These are phyloP conservation scores for Colletotrichum musicola DNA, from an alignment of 2,329 filamentous ascomycete species.

Conservation along the genomic window DNA sequence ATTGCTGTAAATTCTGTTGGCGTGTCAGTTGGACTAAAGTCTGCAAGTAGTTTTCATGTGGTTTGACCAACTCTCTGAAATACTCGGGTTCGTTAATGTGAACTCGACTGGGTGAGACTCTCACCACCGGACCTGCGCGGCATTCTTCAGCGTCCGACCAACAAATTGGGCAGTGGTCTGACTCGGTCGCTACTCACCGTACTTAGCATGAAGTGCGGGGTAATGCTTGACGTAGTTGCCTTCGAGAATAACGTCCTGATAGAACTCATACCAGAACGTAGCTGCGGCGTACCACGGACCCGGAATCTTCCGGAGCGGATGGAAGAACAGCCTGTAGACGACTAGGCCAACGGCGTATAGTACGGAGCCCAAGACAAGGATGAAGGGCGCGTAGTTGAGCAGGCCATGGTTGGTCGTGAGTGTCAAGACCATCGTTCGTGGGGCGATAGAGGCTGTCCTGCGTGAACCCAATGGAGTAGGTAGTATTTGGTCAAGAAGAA, in stretches of 20 bases:
- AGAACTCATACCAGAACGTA: conserved; percentile 46
- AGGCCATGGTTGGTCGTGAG: not conserved
- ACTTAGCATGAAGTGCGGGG: conserved; percentile 21
- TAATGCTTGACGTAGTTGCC: conserved; percentile 25
- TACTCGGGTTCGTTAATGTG: conserved; percentile 12
- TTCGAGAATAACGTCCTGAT: conserved; percentile 27
- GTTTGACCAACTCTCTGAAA: conserved; percentile 10
- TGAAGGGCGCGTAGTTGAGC: not conserved
- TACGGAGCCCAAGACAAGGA: not conserved
- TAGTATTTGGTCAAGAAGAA: too few relatives aligned
- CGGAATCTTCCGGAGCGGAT: conserved; percentile 47
- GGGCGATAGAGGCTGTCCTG: not conserved
- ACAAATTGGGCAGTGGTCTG: not conserved
- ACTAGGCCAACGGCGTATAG: conserved; percentile 8
- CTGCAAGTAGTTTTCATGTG: too few relatives aligned
- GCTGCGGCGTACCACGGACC: conserved; percentile 47
- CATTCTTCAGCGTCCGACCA: not conserved
- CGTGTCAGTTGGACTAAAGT: not conserved
- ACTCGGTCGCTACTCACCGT: conserved; percentile 7
- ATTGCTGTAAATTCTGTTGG: not conserved
- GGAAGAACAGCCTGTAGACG: conserved; percentile 45
- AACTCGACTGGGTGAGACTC: conserved; percentile 17
- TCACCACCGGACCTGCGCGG: conserved; percentile 7
- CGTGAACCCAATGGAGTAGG: not conserved
- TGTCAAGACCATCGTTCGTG: conserved; percentile 7